Percentiles rank a stretch among this genome's conserved stretches.
These are phyloP conservation scores for Prunella vulgaris DNA, from an alignment of 257 asterid genomes.

Conservation along the genomic window DNA sequence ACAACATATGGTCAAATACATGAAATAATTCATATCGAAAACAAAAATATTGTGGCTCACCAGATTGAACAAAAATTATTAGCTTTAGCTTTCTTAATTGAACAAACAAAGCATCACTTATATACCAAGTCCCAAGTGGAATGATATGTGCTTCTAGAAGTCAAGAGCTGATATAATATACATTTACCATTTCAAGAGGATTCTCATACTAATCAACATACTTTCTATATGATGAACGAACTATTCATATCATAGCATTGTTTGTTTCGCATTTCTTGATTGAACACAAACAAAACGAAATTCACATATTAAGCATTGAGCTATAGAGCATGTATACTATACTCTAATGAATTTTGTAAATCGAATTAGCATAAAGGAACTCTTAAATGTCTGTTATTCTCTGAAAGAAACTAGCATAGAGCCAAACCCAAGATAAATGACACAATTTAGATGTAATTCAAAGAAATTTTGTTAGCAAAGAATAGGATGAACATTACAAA, in stretches of 20 bases:
- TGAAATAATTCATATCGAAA: too few relatives aligned
- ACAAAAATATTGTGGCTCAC: too few relatives aligned
- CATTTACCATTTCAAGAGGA: neutral
- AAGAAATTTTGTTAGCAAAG: neutral
- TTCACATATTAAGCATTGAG: neutral
- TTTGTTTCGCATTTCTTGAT: too few relatives aligned
- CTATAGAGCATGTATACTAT: too few relatives aligned
- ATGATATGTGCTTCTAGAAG: neutral
- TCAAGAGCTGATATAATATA: neutral
- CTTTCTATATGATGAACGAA: too few relatives aligned
- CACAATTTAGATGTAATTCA: neutral
- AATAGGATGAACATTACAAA: neutral
- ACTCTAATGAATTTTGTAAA: neutral
- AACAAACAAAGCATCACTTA: neutral
- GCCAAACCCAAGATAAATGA: neutral
- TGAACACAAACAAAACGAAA: too few relatives aligned
- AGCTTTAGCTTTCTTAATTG: neutral
- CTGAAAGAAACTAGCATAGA: constrained; percentile 1
- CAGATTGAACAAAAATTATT: neutral
- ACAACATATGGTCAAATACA: too few relatives aligned
- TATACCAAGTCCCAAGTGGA: neutral
- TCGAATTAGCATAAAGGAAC: neutral
- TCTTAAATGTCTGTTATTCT: neutral
- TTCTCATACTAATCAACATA: neutral
- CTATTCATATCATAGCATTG: too few relatives aligned